phyloP scores from a whole-genome alignment of 139 green algal genomes.

The Pseudopediastrum boryanum region DNA sequence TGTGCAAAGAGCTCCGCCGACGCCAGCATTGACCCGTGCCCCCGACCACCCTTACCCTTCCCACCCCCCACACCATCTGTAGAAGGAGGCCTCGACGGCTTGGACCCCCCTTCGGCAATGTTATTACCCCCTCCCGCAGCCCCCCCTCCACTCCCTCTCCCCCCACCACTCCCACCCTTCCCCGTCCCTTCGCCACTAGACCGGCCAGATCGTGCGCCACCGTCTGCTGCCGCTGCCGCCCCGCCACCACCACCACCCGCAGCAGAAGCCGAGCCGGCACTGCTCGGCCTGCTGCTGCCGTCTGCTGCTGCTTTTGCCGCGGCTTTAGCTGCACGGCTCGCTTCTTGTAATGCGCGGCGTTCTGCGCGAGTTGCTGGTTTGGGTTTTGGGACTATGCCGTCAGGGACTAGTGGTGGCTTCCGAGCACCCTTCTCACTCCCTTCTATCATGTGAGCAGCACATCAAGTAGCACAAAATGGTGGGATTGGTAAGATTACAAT shows the following conservation, averaged over 20 bases:
- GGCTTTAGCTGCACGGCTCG: conserved; percentile 82
- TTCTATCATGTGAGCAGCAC: too few relatives aligned
- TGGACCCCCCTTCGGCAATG: background rate
- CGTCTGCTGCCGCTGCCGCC: background rate
- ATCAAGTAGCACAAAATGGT: too few relatives aligned
- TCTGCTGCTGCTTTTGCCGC: conserved; percentile 50
- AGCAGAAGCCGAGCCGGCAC: background rate
- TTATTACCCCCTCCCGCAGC: background rate
- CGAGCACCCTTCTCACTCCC: too few relatives aligned
- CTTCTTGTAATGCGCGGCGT: conserved; percentile 80
- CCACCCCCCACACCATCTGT: too few relatives aligned
- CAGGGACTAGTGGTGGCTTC: too few relatives aligned
- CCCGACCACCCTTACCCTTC: too few relatives aligned
- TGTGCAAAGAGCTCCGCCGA: conserved; percentile 84
- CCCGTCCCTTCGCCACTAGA: background rate
- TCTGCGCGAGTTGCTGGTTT: conserved; percentile 80
- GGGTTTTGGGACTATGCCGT: too few relatives aligned
- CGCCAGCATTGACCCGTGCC: conserved; percentile 20
- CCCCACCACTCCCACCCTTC: background rate
- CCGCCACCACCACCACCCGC: background rate
- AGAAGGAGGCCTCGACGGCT: background rate
- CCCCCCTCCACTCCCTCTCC: too few relatives aligned
- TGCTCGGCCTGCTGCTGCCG: conserved; percentile 35
- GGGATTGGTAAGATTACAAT: too few relatives aligned
- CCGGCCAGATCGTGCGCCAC: background rate